These are phyloP conservation scores for Cutaneotrichosporon spelunceum DNA, from an alignment of 1,284 basidiomycete genomes.

Conservation along the genomic window DNA sequence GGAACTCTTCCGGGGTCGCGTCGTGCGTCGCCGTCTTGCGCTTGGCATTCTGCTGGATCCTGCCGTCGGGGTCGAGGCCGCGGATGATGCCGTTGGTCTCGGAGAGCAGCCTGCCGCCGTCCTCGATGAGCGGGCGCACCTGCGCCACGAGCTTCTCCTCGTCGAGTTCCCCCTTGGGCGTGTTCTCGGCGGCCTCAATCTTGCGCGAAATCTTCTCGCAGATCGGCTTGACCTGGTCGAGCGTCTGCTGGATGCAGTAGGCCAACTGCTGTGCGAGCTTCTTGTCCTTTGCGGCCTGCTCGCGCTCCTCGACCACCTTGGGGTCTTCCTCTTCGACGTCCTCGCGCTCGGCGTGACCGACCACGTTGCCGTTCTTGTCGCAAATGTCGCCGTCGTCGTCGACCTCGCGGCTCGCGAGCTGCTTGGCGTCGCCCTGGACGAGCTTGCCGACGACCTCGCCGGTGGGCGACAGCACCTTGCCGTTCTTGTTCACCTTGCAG, in stretches of 20 bases:
- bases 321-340: slow-evolving; percentile 6
- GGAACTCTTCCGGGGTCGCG: slow-evolving; percentile 52
- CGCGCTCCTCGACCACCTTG: slow-evolving; percentile 5
- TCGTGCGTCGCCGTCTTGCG: slow-evolving; percentile 49
- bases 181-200: slow-evolving; percentile 7
- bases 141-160: slow-evolving; percentile 50
- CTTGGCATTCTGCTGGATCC: slow-evolving; percentile 48
- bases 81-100: slow-evolving; percentile 50
- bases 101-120: slow-evolving; percentile 50
- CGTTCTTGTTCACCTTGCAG: slow-evolving; percentile 9
- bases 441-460: slow-evolving; percentile 4
- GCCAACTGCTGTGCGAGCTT: slow-evolving; percentile 11
- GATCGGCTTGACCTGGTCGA: slow-evolving; percentile 11
- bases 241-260: slow-evolving; percentile 3
- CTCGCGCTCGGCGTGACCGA: slow-evolving; percentile 9
- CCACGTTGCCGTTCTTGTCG: slow-evolving; percentile 12
- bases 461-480: slow-evolving; percentile 1
- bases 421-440: slow-evolving; percentile 8
- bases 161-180: slow-evolving; percentile 46
- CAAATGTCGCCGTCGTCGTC: slow-evolving; percentile 13
- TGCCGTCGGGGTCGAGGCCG: slow-evolving; percentile 51
- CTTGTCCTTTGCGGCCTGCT: slow-evolving; percentile 7
- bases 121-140: slow-evolving; percentile 49
- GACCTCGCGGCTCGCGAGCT: background rate
- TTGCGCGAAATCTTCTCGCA: slow-evolving; percentile 4